A percentile compares a stretch with the other conserved stretches of the same genome.
These are phyloP conservation scores for Coemansia sp. DNA, from an alignment of 371 early-diverging fungal species.

Conservation along the genomic window DNA sequence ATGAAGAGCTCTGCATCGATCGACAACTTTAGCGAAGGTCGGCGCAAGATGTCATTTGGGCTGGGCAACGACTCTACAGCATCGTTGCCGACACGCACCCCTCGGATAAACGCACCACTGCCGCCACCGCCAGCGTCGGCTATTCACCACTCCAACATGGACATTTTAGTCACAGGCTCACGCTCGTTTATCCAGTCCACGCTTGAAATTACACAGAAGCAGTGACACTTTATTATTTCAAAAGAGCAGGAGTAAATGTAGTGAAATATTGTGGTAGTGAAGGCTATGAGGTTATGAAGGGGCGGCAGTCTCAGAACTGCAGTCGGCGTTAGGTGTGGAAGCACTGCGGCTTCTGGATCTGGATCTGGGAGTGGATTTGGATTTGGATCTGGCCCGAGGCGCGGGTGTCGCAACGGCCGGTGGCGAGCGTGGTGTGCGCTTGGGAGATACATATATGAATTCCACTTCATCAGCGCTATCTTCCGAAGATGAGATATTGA, in stretches of 20 bases:
- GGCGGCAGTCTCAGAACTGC: too few relatives aligned
- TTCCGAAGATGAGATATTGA: conserved; percentile 25
- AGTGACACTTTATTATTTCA: neutral
- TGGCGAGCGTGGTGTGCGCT: neutral
- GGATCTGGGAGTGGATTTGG: neutral
- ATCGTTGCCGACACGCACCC: conserved; percentile 28
- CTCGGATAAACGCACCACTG: conserved; percentile 8
- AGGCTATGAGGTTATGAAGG: too few relatives aligned
- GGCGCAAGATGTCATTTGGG: conserved; percentile 22
- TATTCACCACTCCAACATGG: conserved; percentile 5
- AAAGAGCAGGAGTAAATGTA: too few relatives aligned
- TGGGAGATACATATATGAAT: neutral
- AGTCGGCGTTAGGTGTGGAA: too few relatives aligned
- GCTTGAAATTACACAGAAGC: neutral
- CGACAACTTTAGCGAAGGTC: conserved; percentile 26
- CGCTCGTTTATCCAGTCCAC: conserved; percentile 40
- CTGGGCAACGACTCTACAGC: conserved; percentile 24
- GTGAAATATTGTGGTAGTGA: too few relatives aligned
- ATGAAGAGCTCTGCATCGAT: conserved; percentile 25
- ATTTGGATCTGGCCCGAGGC: neutral
- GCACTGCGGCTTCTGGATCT: neutral
- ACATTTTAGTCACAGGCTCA: conserved; percentile 41
- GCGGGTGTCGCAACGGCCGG: neutral
- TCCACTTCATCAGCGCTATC: conserved; percentile 26
- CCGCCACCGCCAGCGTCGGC: conserved; percentile 14